Evolutionary conservation across 805 yeast genomes (phyloP).

Genomic region (Metschnikowia santaceciliae): DNA sequence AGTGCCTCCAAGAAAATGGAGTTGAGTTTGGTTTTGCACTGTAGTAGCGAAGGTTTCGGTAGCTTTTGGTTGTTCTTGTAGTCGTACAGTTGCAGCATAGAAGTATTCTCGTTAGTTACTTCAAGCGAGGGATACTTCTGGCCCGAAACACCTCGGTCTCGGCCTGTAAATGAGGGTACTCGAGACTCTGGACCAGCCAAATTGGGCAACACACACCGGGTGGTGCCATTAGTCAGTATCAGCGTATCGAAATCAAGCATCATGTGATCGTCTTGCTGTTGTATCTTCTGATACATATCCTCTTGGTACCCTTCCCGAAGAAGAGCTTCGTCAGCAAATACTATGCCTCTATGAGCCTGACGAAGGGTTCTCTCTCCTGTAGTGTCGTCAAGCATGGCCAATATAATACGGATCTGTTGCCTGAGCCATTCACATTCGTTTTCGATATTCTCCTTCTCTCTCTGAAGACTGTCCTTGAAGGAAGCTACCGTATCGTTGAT

Average conservation of each 20-base stretch:
- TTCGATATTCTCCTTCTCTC: slow-evolving; percentile 33
- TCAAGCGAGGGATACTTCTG: slow-evolving; percentile 2
- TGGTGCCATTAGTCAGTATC: slow-evolving; percentile 1
- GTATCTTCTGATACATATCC: slow-evolving; percentile 20
- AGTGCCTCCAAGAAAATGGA: slow-evolving; percentile 33
- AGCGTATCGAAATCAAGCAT: slow-evolving; percentile 2
- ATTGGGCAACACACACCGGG: not conserved
- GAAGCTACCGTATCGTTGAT: slow-evolving; percentile 46
- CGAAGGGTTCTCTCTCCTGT: slow-evolving; percentile 24
- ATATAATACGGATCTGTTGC: slow-evolving; percentile 38
- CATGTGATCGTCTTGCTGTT: slow-evolving; percentile 4
- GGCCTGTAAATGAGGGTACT: not conserved
- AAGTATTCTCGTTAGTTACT: slow-evolving; percentile 8
- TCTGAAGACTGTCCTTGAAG: slow-evolving; percentile 17
- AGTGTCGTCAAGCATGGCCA: slow-evolving; percentile 37
- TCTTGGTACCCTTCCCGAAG: slow-evolving; percentile 30
- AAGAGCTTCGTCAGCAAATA: slow-evolving; percentile 24
- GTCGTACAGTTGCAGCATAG: slow-evolving; percentile 24
- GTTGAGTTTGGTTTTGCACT: slow-evolving; percentile 30
- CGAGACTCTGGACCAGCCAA: not conserved
- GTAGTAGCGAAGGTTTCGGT: slow-evolving; percentile 30
- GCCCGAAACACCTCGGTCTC: not conserved
- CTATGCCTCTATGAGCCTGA: slow-evolving; percentile 27
- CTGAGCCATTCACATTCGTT: slow-evolving; percentile 45
- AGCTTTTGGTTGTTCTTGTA: slow-evolving; percentile 18